Conservation (phyloP, 257 asterid genomes). For the Marsdenia floribunda region DNA sequence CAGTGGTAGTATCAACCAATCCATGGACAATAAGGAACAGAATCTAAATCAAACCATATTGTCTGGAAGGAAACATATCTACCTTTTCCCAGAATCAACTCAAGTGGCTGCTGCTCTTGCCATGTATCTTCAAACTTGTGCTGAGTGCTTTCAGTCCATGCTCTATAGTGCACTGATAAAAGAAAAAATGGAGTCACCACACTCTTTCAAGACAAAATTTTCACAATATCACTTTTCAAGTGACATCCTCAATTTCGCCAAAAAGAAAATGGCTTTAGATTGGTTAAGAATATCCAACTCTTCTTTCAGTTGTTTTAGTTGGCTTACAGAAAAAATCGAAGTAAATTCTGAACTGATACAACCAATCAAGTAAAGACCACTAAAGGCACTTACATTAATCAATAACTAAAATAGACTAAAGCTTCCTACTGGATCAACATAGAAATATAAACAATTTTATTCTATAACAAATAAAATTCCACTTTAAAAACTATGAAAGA, state of each 20-base stretch:
- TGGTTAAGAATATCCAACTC: not conserved
- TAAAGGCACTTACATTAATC: not conserved
- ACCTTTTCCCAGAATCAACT: conserved; percentile 94
- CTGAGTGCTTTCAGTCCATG: conserved; percentile 84
- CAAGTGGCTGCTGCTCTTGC: conserved; percentile 91
- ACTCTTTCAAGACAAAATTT: not conserved
- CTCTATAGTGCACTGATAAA: conserved; percentile 75
- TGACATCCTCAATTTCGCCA: not conserved
- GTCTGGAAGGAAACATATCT: not conserved
- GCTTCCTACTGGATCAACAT: not conserved
- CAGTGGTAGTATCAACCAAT: not conserved
- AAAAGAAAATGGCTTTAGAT: not conserved
- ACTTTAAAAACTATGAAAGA: not conserved
- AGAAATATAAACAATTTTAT: not conserved
- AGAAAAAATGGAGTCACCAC: not conserved
- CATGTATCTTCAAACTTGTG: conserved; percentile 98
- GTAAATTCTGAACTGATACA: not conserved
- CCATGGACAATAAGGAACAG: not conserved
- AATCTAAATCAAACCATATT: not conserved
- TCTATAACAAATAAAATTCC: not conserved
- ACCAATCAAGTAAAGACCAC: no score
- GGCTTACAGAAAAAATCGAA: not conserved
- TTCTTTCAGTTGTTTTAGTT: not conserved
- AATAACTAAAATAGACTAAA: not conserved
- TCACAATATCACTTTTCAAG: not conserved